Base-by-base conservation (phyloP, 331 rosid species). In the Quercus tomentella region DNA sequence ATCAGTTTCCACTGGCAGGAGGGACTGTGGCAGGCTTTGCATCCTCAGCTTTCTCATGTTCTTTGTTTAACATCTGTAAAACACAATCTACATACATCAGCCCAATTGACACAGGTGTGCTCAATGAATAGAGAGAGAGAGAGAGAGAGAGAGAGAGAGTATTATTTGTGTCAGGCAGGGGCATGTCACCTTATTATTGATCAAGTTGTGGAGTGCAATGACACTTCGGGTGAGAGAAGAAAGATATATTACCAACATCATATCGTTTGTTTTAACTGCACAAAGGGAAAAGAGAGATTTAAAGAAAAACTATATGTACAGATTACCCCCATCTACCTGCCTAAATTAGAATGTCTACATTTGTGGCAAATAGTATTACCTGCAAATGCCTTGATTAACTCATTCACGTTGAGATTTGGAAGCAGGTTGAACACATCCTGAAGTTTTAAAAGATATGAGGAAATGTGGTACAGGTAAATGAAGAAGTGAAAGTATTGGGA, bases 171-270 rank as follows among this genome's bases (percentile, higher is more conserved):
- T 81, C n/a, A 66, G 58, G 65, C 35, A 55, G 68, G 51, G 43
- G 33, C 22, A 70, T 58, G 73, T 78, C 80, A 91, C 98, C 98
- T 91, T 91, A 86, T 93, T 93, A 75, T 90, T 91, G 83, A 93
- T 93, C 90, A 93, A 88, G 89, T 91, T 93, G 83, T 91, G 97
- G 81, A 93, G 98, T 31, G 98, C 98, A 28, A 91, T 90, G 72
- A 93, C 96, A 67, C 96, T 93, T 80, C 97, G 89, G 70, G 90
- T 91, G 85, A 93, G 93, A 72, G 98, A 93, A 10, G 97, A 91
- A 16, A 91, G 91, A 87, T 93, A 93, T 49, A 90, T 87, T 28
- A 93, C 97, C 87, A 93, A 85, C 98, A 93, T 93, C 98, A 93
- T 91, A 83, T 93, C 98, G 82, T 91, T 93, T 58, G 98, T 93